Base-by-base conservation (phyloP, 345 rosid genomes). In the Linum tenue region DNA sequence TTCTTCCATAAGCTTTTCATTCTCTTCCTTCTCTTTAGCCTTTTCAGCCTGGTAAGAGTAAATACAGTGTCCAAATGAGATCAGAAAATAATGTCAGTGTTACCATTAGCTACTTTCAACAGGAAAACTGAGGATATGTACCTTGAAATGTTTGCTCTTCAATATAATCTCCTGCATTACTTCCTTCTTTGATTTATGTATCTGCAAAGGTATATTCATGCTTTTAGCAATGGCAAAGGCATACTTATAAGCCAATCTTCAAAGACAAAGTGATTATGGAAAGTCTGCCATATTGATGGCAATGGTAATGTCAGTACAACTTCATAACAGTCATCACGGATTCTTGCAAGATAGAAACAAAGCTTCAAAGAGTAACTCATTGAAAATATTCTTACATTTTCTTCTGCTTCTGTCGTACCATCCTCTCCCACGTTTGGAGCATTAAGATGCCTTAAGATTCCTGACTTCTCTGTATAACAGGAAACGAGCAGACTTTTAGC, bases 71-170 rank as follows among this genome's bases (percentile, higher is more conserved):
- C 58, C 37, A 17, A 8, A 56, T 8, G 11, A 37, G 4, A 40
- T 11, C 40, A 60, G 14, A 39, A 60, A 60, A 38, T 11, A 68
- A 6, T 35, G 36, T 55, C 36, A 50, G 15, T 35, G 39, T 37
- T 55, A 40, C 60, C 5, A n/a, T 15, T 5, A 48, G 53, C 50
- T 9, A 43, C 7, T 53, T 44, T n/a, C 37, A 61, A 22, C 41
- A 64, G 63, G 35, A 69, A 16, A 60, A 37, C 56, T 37, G 31
- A 63, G 62, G 72, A 16, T 55, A 44, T 12, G 67, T 73, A 94
- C 97, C 99, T 81, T 94, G 81, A 83, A 92, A 85, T 73, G 79
- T 74, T 94, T 94, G 86, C 97, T 90, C 83, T 94, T 94, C 81
- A 88, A 76, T 68, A 90, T 94, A 70, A 94, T 80, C 85, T 94